Conservation (phyloP, 2,329 filamentous ascomycete species). For the Thermochaetoides dissita region DNA sequence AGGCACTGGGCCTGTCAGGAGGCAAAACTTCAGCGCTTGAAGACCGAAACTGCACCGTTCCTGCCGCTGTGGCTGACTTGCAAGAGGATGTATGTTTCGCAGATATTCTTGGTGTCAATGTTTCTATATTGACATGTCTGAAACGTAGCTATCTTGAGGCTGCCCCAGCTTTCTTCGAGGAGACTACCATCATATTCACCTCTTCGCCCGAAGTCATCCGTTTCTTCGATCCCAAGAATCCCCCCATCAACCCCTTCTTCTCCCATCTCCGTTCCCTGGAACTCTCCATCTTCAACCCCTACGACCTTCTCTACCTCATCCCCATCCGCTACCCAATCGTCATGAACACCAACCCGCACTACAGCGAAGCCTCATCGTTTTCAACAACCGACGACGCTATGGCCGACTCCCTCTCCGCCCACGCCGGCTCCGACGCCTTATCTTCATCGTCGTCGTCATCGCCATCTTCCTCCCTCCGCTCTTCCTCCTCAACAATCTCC, state of each 20-base stretch:
- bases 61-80: slow-evolving; percentile 15
- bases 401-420: too few species aligned
- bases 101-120: too few species aligned
- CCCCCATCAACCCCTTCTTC: slow-evolving; percentile 3
- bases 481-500: too few species aligned
- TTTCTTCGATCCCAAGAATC: slow-evolving; percentile 12
- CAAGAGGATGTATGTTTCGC: slow-evolving; percentile 13
- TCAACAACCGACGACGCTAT: too few species aligned
- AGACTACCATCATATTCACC: slow-evolving; percentile 16
- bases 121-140: too few species aligned
- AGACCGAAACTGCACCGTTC: slow-evolving; percentile 7
- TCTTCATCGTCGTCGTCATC: too few species aligned
- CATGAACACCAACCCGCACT: not conserved
- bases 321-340: not conserved
- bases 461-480: too few species aligned
- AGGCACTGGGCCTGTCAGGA: slow-evolving; percentile 17
- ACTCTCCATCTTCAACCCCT: slow-evolving; percentile 13
- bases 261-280: slow-evolving; percentile 11
- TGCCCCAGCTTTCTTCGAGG: slow-evolving; percentile 13
- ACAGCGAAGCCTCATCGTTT: too few species aligned
- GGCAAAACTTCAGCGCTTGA: slow-evolving; percentile 11
- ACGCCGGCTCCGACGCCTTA: too few species aligned
- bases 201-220: slow-evolving; percentile 14
- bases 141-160: slow-evolving; percentile 13
- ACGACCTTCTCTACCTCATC: slow-evolving; percentile 15